Evolutionary conservation across 768 basidiomycete species (phyloP), one percentile per base, ranked within the genome.

Genomic region (Harrya chromipes): DNA sequence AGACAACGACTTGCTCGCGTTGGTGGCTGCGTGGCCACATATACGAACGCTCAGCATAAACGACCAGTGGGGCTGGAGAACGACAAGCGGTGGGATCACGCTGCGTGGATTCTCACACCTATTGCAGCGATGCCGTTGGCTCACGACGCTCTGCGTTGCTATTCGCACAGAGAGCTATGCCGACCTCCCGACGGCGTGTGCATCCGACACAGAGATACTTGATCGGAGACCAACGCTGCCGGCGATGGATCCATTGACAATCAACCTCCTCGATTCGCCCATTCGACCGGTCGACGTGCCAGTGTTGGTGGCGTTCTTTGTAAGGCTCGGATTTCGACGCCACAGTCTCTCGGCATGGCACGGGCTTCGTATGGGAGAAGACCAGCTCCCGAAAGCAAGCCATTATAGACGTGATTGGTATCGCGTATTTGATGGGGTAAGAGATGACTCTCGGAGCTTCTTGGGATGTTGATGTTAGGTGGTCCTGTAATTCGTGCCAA

Each of bases 61-160:
- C 27, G 43, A 50, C 20, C 33, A 46, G 3, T 52, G 45, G 50
- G 54, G 51, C 10, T 60, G 54, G 51, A 19, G 47, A 6, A 42
- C 34, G 1, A 1, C 36, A 0, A 6, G 33, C 6, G 6, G 14
- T 7, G 53, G 49, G 16, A 40, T 59, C 50, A 48, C 51, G 11
- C 31, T 52, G 8, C 21, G 12, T 7, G 47, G 53, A 19, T 43
- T 59, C 4, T 12, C 27, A 14, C 41, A 17, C 20, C 17, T 55
- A 2, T 10, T 55, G 16, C 31, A 33, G 2, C 19, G 35, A n/a
- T 56, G 46, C 17, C 16, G 7, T n/a, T 7, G 2, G 3, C 24
- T 48, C 21, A 38, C 33, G n/a, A 23, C 19, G 12, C 29, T 58
- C 2, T 51, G 52, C n/a, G 4, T 59, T 4, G 48, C 37, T 6